Conservation (phyloP, 2,329 filamentous ascomycete species). For the Pseudogymnoascus sp. region DNA sequence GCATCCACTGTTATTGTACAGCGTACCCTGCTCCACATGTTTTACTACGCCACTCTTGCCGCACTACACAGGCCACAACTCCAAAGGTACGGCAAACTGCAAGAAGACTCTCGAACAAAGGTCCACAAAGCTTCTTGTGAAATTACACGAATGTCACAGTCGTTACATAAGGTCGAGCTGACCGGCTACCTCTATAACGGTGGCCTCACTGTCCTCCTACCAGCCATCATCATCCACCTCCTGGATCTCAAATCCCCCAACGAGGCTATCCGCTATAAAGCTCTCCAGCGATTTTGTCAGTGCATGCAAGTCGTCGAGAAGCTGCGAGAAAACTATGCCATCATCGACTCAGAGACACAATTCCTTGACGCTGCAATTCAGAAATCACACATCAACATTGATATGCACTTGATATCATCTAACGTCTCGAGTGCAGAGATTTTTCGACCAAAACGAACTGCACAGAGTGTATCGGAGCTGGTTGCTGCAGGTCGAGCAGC, state of each 20-base stretch:
- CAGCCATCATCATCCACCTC: slow-evolving; percentile 84
- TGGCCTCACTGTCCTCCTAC: slow-evolving; percentile 78
- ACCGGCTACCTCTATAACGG: slow-evolving; percentile 77
- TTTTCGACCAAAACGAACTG: slow-evolving; percentile 3
- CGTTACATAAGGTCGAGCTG: slow-evolving; percentile 65
- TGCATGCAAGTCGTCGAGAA: slow-evolving; percentile 87
- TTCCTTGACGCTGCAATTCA: slow-evolving; percentile 83
- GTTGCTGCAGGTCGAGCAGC: not conserved
- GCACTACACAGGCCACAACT: slow-evolving; percentile 65
- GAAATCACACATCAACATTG: slow-evolving; percentile 60
- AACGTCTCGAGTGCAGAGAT: not conserved
- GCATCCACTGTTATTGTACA: slow-evolving; percentile 58
- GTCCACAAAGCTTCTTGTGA: slow-evolving; percentile 76
- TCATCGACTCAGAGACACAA: slow-evolving; percentile 81
- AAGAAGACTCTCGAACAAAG: slow-evolving; percentile 72
- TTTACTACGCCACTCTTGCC: slow-evolving; percentile 82
- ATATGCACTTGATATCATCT: not conserved
- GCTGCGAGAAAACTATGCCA: slow-evolving; percentile 78
- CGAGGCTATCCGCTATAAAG: slow-evolving; percentile 63
- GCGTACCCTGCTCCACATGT: slow-evolving; percentile 77
- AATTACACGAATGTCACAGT: slow-evolving; percentile 74
- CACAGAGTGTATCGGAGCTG: not conserved
- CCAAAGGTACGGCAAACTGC: slow-evolving; percentile 39
- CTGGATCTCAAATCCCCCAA: slow-evolving; percentile 81
- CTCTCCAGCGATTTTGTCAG: slow-evolving; percentile 72